phyloP scores from a whole-genome alignment of 768 basidiomycete species.

The Floccularia luteovirens region DNA sequence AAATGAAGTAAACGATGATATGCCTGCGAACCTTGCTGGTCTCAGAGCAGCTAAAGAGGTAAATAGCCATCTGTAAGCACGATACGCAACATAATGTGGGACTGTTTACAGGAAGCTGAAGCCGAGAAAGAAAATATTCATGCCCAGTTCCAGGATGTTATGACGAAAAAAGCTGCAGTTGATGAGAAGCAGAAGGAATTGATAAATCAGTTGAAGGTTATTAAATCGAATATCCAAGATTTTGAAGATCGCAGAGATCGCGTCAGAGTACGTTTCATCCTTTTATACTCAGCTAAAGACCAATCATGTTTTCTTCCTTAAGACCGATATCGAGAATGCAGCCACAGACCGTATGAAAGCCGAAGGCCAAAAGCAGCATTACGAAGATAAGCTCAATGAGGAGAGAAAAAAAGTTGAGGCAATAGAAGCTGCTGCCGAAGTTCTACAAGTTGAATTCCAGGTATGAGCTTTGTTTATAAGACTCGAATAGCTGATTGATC shows the following conservation, averaged over 20 bases:
- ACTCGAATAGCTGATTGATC: background rate
- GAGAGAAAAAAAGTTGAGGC: constrained; percentile 38
- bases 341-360: constrained; percentile 41
- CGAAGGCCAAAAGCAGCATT: constrained; percentile 41
- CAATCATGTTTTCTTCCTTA: constrained; percentile 2
- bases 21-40: constrained; percentile 55
- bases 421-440: constrained; percentile 36
- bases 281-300: background rate
- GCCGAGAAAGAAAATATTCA: constrained; percentile 39
- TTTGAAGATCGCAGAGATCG: constrained; percentile 36
- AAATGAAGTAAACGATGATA: constrained; percentile 59
- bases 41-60: constrained; percentile 50
- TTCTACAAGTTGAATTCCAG: constrained; percentile 55
- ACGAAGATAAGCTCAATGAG: constrained; percentile 39
- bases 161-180: constrained; percentile 34
- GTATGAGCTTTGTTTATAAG: constrained; percentile 25
- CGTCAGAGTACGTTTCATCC: constrained; percentile 42
- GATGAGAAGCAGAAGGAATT: constrained; percentile 37
- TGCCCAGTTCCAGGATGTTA: constrained; percentile 41
- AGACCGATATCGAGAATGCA: constrained; percentile 40
- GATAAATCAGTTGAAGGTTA: constrained; percentile 29
- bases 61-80: background rate
- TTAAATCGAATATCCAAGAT: constrained; percentile 43
- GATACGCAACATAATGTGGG: background rate
- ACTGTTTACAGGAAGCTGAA: constrained; percentile 38